Evolutionary conservation across 1,139 yeast species (phyloP).

Genomic region (Debaryomyces sp.): DNA sequence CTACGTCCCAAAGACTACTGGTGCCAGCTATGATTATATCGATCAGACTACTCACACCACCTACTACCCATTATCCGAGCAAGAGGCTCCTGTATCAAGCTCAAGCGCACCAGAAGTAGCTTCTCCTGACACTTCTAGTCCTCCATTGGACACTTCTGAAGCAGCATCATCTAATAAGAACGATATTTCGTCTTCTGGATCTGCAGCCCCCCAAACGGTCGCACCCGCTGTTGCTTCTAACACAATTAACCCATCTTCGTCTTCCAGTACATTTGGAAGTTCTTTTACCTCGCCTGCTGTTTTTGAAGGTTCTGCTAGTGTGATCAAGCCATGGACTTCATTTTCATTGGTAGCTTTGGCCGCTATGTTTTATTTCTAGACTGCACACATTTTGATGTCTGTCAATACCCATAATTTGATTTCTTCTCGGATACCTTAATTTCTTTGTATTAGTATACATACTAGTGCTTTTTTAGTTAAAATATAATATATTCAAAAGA

Average conservation of each 20-base stretch:
- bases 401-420: neutral
- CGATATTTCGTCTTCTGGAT: neutral
- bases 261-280: constrained; percentile 10
- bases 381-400: neutral
- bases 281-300: constrained; percentile 2
- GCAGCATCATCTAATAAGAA: neutral
- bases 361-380: neutral
- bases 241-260: constrained; percentile 17
- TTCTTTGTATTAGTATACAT: neutral
- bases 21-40: neutral
- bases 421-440: neutral
- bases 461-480: neutral
- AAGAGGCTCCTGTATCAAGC: neutral
- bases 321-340: neutral
- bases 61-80: neutral
- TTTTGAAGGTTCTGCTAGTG: neutral
- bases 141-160: neutral
- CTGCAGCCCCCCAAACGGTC: neutral
- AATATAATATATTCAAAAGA: too few species aligned
- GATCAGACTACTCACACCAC: neutral
- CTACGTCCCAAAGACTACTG: constrained; percentile 17
- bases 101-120: neutral
- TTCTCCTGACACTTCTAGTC: neutral
- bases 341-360: neutral
- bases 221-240: constrained; percentile 15